A percentile compares a stretch with the other conserved stretches of the same genome.
phyloP scores from a whole-genome alignment of 257 asterid genomes.

The Asclepias syriaca region DNA sequence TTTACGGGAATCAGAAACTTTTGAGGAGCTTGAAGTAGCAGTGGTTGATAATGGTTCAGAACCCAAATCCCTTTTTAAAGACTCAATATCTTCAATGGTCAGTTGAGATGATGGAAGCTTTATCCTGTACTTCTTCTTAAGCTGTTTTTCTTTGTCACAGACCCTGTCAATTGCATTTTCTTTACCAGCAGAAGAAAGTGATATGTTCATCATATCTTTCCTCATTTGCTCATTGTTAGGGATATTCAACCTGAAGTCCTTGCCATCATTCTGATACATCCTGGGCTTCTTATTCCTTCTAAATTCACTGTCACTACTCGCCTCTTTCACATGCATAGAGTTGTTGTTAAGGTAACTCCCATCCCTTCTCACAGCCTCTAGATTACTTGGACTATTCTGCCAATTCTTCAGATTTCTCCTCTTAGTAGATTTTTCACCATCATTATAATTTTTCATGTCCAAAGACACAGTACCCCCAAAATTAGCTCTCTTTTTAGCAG shows the following conservation, averaged over 20 bases:
- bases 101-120: conserved; percentile 26
- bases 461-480: conserved; percentile 29
- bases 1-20: conserved; percentile 72
- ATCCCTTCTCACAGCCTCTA: conserved; percentile 23
- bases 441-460: conserved; percentile 25
- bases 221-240: conserved; percentile 29
- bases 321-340: conserved; percentile 33
- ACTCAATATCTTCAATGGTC: conserved; percentile 55
- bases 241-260: conserved; percentile 32
- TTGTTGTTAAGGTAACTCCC: conserved; percentile 30
- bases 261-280: conserved; percentile 44
- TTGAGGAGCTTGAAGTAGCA: conserved; percentile 95
- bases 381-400: conserved; percentile 29
- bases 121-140: conserved; percentile 32
- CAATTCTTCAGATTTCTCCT: conserved; percentile 54
- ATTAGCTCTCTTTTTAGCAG: conserved; percentile 35
- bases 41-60: conserved; percentile 50
- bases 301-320: conserved; percentile 38
- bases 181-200: conserved; percentile 31
- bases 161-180: conserved; percentile 26
- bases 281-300: conserved; percentile 45
- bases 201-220: conserved; percentile 26
- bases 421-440: conserved; percentile 35
- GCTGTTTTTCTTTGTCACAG: conserved; percentile 36
- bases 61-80: conserved; percentile 66